Evolutionary conservation across 805 yeast genomes (phyloP).

Genomic region (Wickerhamiella kazuoi): DNA sequence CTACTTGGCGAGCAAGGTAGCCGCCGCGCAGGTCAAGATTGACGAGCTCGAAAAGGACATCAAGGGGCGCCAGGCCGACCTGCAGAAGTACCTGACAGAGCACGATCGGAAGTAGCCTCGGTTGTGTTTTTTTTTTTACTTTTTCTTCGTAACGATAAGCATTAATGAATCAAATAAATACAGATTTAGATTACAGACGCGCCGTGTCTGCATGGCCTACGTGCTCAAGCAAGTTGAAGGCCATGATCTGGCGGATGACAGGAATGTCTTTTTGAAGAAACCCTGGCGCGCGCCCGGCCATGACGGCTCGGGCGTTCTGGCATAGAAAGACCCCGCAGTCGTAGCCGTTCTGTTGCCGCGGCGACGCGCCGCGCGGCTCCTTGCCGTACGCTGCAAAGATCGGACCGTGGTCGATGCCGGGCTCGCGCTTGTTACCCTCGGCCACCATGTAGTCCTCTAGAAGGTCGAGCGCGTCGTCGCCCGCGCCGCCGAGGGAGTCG

Average conservation of each 20-base stretch:
- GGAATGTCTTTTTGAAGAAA: slow-evolving; percentile 58
- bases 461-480: slow-evolving; percentile 25
- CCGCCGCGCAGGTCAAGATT: slow-evolving; percentile 36
- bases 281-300: slow-evolving; percentile 31
- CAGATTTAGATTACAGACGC: no score
- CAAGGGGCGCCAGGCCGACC: background rate
- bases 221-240: slow-evolving; percentile 26
- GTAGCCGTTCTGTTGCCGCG: slow-evolving; percentile 75
- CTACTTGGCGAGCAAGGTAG: slow-evolving; percentile 52
- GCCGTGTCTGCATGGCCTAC: background rate
- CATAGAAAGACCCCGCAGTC: slow-evolving; percentile 95
- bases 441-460: slow-evolving; percentile 45
- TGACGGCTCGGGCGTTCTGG: slow-evolving; percentile 46
- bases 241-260: slow-evolving; percentile 48
- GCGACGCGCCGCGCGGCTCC: slow-evolving; percentile 29
- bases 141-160: no score
- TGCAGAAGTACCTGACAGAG: background rate
- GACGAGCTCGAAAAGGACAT: slow-evolving; percentile 26
- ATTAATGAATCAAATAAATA: no score
- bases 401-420: slow-evolving; percentile 19
- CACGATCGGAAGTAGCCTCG: background rate
- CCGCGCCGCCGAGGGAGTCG: slow-evolving; percentile 50
- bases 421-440: slow-evolving; percentile 42
- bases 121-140: background rate
- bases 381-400: slow-evolving; percentile 19